Evolutionary conservation across 768 basidiomycete genomes (phyloP).

Genomic region (Lyophyllum shimeji): DNA sequence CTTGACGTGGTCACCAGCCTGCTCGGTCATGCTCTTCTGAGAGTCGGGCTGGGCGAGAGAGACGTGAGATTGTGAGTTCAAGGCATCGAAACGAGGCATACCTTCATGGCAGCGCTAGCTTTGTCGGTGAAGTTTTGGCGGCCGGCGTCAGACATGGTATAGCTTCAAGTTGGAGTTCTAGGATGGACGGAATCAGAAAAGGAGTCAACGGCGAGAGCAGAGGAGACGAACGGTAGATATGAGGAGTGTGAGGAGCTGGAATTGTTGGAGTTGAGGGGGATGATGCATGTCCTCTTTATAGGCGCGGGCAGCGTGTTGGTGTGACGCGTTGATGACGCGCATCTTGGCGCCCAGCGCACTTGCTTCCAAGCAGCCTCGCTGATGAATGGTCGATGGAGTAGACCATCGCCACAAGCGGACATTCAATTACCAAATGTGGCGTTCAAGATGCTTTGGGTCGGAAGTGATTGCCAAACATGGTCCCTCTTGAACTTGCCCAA

Average conservation of each 20-base stretch:
- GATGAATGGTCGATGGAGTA: background rate
- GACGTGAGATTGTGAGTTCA: background rate
- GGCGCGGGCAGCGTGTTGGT: background rate
- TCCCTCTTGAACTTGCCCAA: background rate
- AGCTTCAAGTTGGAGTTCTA: background rate
- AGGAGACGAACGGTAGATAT: background rate
- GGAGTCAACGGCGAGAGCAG: background rate
- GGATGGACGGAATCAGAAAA: background rate
- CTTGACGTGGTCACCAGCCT: slow-evolving; percentile 47
- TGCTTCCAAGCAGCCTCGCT: background rate
- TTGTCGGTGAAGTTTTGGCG: slow-evolving; percentile 65
- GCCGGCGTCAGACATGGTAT: slow-evolving; percentile 50
- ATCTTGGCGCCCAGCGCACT: background rate
- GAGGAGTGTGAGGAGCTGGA: background rate
- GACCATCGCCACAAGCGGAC: background rate
- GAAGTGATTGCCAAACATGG: background rate
- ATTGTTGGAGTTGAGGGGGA: background rate
- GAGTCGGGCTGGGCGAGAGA: slow-evolving; percentile 47
- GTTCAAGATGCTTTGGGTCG: background rate
- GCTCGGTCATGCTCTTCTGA: slow-evolving; percentile 55
- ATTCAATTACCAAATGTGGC: background rate
- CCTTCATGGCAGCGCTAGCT: slow-evolving; percentile 49
- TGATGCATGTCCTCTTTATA: background rate
- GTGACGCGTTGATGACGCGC: slow-evolving; percentile 6
- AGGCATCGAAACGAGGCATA: slow-evolving; percentile 13